Evolutionary conservation across 2,329 filamentous ascomycete genomes (phyloP).

Genomic region (Sphaerulina vaccinii): DNA sequence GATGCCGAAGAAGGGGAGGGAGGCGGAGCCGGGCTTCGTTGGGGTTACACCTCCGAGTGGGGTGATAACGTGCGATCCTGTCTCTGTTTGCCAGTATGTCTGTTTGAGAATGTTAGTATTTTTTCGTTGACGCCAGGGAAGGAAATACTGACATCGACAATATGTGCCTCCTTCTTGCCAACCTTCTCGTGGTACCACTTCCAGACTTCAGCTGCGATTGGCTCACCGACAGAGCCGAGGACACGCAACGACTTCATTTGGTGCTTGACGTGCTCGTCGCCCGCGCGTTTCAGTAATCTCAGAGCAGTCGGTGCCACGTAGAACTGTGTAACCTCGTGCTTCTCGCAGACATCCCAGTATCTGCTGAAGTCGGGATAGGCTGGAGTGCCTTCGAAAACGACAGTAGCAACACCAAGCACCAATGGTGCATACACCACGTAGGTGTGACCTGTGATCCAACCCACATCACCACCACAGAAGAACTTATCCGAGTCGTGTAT

Average conservation of each 20-base stretch:
- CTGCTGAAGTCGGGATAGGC: slow-evolving; percentile 97
- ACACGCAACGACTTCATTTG: slow-evolving; percentile 87
- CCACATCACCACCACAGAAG: slow-evolving; percentile 97
- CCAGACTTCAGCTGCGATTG: slow-evolving; percentile 97
- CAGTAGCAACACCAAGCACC: slow-evolving; percentile 86
- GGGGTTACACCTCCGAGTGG: slow-evolving; percentile 90
- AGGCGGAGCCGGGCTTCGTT: slow-evolving; percentile 94
- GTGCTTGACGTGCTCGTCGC: slow-evolving; percentile 85
- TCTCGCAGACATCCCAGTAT: slow-evolving; percentile 98
- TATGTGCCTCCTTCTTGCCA: slow-evolving; percentile 86
- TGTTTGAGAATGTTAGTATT: slow-evolving; percentile 42
- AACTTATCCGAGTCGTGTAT: slow-evolving; percentile 91
- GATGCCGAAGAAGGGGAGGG: slow-evolving; percentile 96
- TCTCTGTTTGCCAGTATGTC: slow-evolving; percentile 99
- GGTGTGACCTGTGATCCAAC: slow-evolving; percentile 98
- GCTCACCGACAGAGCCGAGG: slow-evolving; percentile 92
- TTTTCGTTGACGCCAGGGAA: background rate
- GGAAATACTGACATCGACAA: slow-evolving; percentile 78
- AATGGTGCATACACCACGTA: slow-evolving; percentile 97
- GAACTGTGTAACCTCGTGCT: slow-evolving; percentile 94
- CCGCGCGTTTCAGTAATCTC: slow-evolving; percentile 89
- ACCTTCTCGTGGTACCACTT: slow-evolving; percentile 99
- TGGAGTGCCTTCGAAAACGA: slow-evolving; percentile 96
- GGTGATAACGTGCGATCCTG: slow-evolving; percentile 92
- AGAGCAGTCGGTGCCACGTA: slow-evolving; percentile 96